phyloP scores from a whole-genome alignment of 1,139 yeast species.

The Zhuliangozyma parablackwelliae region DNA sequence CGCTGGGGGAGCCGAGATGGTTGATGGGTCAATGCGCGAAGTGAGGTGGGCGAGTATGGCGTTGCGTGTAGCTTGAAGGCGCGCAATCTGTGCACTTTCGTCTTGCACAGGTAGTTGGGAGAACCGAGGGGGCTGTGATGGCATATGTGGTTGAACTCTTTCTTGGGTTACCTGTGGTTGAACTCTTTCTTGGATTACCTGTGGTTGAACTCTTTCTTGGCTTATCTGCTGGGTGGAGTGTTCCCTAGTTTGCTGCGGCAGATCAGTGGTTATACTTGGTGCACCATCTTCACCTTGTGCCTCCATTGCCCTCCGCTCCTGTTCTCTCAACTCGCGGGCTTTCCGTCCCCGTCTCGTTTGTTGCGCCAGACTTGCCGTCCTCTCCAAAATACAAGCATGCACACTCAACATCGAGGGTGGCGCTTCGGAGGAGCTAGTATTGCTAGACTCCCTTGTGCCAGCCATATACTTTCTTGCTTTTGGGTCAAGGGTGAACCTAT shows the following conservation, averaged over 20 bases:
- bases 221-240: no score
- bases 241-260: no score
- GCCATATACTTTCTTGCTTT: no score
- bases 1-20: neutral
- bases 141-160: no score
- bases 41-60: conserved; percentile 9
- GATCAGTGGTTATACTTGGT: no score
- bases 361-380: conserved; percentile 8
- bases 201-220: no score
- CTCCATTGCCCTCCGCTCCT: neutral
- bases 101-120: no score
- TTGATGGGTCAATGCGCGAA: conserved; percentile 6
- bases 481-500: no score
- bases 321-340: conserved; percentile 4
- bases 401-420: conserved; percentile 5
- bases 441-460: neutral
- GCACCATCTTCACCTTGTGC: no score
- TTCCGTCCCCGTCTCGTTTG: conserved; percentile 6
- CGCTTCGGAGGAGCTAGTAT: neutral
- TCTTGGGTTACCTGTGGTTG: no score
- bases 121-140: no score
- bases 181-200: no score
- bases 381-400: conserved; percentile 10
- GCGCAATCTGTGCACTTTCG: neutral
- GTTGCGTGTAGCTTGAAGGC: conserved; percentile 7